Evolutionary conservation across 192 early-diverging fungal species (phyloP).

Genomic region (Coemansia sp.): DNA sequence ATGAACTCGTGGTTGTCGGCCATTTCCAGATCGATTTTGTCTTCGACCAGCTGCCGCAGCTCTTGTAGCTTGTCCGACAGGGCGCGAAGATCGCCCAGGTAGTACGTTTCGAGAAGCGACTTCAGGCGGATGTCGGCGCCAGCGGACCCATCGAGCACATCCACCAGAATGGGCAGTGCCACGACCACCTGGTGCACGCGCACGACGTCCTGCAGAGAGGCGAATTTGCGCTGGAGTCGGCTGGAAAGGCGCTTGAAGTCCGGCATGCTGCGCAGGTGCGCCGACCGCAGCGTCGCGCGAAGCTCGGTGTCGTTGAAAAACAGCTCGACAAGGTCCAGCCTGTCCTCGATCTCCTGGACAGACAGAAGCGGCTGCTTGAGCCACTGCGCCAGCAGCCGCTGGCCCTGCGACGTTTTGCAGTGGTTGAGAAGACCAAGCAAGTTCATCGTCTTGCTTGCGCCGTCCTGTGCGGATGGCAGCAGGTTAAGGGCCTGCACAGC

Average conservation of each 20-base stretch:
- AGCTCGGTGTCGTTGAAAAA: constrained; percentile 66
- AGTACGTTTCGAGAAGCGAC: constrained; percentile 55
- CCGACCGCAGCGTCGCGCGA: constrained; percentile 64
- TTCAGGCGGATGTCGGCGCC: constrained; percentile 14
- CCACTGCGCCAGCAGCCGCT: constrained; percentile 85
- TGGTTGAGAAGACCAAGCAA: constrained; percentile 84
- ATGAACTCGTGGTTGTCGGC: constrained; percentile 84
- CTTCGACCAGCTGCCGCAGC: constrained; percentile 83
- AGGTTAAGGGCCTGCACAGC: constrained; percentile 87
- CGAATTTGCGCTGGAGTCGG: constrained; percentile 75
- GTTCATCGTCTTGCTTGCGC: constrained; percentile 60
- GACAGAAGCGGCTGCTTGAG: constrained; percentile 86
- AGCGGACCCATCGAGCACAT: constrained; percentile 51
- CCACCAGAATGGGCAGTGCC: constrained; percentile 65
- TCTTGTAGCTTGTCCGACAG: constrained; percentile 62
- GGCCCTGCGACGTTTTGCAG: constrained; percentile 87
- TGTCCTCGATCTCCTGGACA: constrained; percentile 67
- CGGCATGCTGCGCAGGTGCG: constrained; percentile 79
- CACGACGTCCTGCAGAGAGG: constrained; percentile 83
- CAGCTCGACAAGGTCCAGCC: constrained; percentile 74
- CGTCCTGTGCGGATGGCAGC: constrained; percentile 73
- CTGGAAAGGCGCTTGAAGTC: constrained; percentile 89
- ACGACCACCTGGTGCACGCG: constrained; percentile 85
- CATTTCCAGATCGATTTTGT: constrained; percentile 84
- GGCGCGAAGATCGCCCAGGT: constrained; percentile 56